Percentiles rank a stretch among this genome's conserved stretches.
Evolutionary conservation across 139 green algal species (phyloP).

Genomic region (Chara braunii): DNA sequence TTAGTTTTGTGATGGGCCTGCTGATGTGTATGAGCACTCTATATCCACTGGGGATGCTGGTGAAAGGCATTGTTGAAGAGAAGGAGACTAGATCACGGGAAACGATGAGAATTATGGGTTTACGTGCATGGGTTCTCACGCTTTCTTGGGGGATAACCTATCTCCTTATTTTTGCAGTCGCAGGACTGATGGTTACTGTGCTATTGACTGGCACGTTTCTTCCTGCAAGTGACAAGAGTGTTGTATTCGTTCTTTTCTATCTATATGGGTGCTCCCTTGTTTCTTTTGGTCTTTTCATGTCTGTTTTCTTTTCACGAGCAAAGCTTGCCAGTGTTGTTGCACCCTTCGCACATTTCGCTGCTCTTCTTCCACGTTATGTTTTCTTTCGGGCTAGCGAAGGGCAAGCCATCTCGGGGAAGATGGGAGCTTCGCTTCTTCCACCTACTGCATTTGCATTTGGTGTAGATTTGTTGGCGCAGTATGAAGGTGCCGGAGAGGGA

Average conservation of each 20-base stretch:
- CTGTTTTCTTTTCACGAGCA: constrained; percentile 35
- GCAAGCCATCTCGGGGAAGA: constrained; percentile 33
- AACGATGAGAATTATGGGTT: constrained; percentile 34
- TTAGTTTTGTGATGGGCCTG: constrained; percentile 24
- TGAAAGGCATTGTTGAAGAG: constrained; percentile 35
- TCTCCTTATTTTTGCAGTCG: background rate
- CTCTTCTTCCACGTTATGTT: constrained; percentile 34
- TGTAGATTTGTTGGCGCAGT: constrained; percentile 34
- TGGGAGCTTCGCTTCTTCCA: constrained; percentile 7
- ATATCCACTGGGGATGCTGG: constrained; percentile 33
- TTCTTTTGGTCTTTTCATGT: constrained; percentile 35
- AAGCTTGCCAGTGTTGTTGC: constrained; percentile 33
- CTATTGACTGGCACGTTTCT: background rate
- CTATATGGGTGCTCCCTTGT: constrained; percentile 2
- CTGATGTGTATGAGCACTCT: constrained; percentile 38
- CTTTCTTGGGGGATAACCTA: constrained; percentile 25
- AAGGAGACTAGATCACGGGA: constrained; percentile 29
- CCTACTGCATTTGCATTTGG: constrained; percentile 38
- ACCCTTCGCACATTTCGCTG: constrained; percentile 24
- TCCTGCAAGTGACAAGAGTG: background rate
- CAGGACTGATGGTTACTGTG: background rate
- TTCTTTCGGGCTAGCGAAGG: constrained; percentile 28
- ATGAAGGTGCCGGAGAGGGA: constrained; percentile 24
- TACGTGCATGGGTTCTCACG: constrained; percentile 17
- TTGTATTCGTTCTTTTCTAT: too few species aligned